A percentile compares a stretch with the other conserved stretches of the same genome.
phyloP scores from a whole-genome alignment of 495 filamentous ascomycete genomes.

The Hypoxylon subgilvum region DNA sequence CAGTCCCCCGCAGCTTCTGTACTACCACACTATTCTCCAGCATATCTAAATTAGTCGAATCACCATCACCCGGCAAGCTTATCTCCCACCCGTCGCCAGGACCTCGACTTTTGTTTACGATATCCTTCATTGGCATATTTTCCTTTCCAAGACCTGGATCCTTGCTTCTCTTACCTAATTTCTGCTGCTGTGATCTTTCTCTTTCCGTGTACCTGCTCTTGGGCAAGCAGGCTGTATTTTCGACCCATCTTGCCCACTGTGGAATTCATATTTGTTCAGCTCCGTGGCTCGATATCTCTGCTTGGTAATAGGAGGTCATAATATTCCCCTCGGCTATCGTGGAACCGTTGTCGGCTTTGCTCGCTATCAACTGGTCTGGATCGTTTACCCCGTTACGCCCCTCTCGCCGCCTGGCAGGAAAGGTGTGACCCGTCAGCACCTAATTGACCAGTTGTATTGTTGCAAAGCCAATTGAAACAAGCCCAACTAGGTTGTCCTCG shows the following conservation, averaged over 20 bases:
- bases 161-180: constrained; percentile 12
- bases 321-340: constrained; percentile 16
- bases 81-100: constrained; percentile 26
- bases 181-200: constrained; percentile 15
- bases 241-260: not conserved
- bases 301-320: constrained; percentile 17
- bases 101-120: constrained; percentile 20
- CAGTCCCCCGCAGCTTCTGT: constrained; percentile 31
- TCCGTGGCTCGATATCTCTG: constrained; percentile 8
- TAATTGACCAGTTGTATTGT: constrained; percentile 27
- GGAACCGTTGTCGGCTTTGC: constrained; percentile 12
- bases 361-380: constrained; percentile 13
- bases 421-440: constrained; percentile 29
- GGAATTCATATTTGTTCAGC: constrained; percentile 2
- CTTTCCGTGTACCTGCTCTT: constrained; percentile 3
- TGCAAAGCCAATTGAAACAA: constrained; percentile 18
- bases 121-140: constrained; percentile 4
- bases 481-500: constrained; percentile 12
- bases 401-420: constrained; percentile 16
- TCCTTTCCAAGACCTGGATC: constrained; percentile 5
- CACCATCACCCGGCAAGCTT: constrained; percentile 25
- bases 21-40: constrained; percentile 33
- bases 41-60: constrained; percentile 23
- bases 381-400: constrained; percentile 10
- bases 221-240: constrained; percentile 8